Conservation (phyloP, 306 rosid genomes). For the Vicia sativa region DNA sequence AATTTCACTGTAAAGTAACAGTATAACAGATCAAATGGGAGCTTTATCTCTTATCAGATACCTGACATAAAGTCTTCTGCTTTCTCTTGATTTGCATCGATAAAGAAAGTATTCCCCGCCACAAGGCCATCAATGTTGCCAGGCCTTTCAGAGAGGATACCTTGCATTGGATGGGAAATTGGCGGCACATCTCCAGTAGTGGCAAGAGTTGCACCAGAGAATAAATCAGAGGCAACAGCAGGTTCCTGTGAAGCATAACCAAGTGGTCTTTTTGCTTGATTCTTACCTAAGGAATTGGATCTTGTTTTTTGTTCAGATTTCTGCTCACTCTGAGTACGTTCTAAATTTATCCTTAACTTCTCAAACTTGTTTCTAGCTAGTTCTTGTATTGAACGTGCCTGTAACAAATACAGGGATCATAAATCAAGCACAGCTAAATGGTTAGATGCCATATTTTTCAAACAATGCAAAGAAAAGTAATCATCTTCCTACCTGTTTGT, state of each 20-base stretch:
- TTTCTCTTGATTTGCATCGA: slow-evolving; percentile 74
- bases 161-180: slow-evolving; percentile 57
- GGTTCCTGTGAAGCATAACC: slow-evolving; percentile 77
- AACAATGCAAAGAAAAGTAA: slow-evolving; percentile 5
- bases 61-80: slow-evolving; percentile 80
- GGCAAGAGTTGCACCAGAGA: slow-evolving; percentile 93
- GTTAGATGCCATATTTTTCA: slow-evolving; percentile 1
- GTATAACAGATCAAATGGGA: slow-evolving; percentile 16
- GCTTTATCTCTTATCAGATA: slow-evolving; percentile 37
- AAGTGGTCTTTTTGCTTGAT: slow-evolving; percentile 67
- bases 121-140: slow-evolving; percentile 62
- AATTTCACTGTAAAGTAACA: slow-evolving; percentile 9
- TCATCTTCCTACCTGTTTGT: slow-evolving; percentile 74
- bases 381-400: slow-evolving; percentile 97
- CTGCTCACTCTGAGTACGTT: slow-evolving; percentile 67
- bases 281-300: slow-evolving; percentile 68
- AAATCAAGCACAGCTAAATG: slow-evolving; percentile 32
- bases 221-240: slow-evolving; percentile 85
- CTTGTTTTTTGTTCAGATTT: slow-evolving; percentile 70
- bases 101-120: slow-evolving; percentile 68
- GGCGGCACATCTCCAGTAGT: slow-evolving; percentile 65
- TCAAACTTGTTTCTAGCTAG: slow-evolving; percentile 83
- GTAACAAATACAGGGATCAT: slow-evolving; percentile 39
- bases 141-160: slow-evolving; percentile 66
- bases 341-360: slow-evolving; percentile 64